Evolutionary conservation across 495 filamentous ascomycete species (phyloP), one percentile per base, ranked within the genome.

Genomic region (Aspergillus nanangensis): DNA sequence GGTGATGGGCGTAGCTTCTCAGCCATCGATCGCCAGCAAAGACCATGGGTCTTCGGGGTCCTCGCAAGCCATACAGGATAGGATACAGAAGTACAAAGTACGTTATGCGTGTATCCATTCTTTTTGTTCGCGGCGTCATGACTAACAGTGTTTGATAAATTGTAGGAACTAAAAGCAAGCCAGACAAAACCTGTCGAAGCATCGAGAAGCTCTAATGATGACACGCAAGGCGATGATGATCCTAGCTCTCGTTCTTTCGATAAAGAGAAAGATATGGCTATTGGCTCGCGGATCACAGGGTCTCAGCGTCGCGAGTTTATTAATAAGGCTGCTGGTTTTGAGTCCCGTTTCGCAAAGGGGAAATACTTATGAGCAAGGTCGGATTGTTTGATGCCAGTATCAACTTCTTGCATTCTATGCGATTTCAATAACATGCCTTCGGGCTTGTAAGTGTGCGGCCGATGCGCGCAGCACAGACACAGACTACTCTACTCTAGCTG

Each of bases 231-330:
- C 42, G 88, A 93, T 22, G 92, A 98, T 70, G 91, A 98, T 62
- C 93, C 93, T 18, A 94, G 87, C 57, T 80, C 80, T 62, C 74
- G 93, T 48, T 84, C 81, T 8, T 98, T 96, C 71, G 90, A 96
- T 68, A 74, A 79, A 36, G 90, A 98, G 68, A 98, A 96, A 73
- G 93, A 98, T 65, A 93, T 98, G 76, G 84, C 78, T 37, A 71
- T 84, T 8, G 83, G 84, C 9, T 79, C 81, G 3, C 82, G 79
- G 60, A 78, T 96, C 32, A 83, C 82, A n/a, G 66, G 82, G 55
- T 67, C 78, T 15, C 80, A 95, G 73, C 82, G 83, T 50, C 82
- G 76, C 48, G 86, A 96, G 58, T 69, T 98, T 76, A 50, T 97
- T 37, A 84, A 81, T 36, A 81, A 81, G 54, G 88, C 92, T 8